phyloP scores from a whole-genome alignment of 768 basidiomycete genomes.

The Floccularia luteovirens region DNA sequence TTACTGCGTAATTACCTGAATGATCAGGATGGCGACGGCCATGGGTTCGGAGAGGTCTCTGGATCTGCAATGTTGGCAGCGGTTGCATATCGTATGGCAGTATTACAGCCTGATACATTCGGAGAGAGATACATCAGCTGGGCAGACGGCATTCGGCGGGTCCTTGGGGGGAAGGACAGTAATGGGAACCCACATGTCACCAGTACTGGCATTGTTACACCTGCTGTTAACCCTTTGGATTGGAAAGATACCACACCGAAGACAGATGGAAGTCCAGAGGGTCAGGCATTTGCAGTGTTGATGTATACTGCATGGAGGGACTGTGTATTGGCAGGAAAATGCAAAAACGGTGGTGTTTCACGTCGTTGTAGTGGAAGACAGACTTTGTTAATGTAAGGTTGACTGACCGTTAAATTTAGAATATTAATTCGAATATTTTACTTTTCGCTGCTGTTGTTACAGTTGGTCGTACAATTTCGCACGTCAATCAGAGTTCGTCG shows the following conservation, averaged over 20 bases:
- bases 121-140: constrained; percentile 21
- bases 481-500: too few species aligned
- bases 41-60: constrained; percentile 36
- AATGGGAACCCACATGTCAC: constrained; percentile 14
- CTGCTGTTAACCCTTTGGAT: constrained; percentile 22
- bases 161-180: constrained; percentile 11
- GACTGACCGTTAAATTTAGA: too few species aligned
- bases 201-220: constrained; percentile 16
- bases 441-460: too few species aligned
- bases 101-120: constrained; percentile 22
- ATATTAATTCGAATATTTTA: too few species aligned
- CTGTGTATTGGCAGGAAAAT: constrained; percentile 15
- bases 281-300: constrained; percentile 21
- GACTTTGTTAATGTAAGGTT: too few species aligned
- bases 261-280: constrained; percentile 22
- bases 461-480: too few species aligned
- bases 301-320: constrained; percentile 28
- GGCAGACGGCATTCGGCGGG: constrained; percentile 23
- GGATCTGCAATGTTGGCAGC: constrained; percentile 34
- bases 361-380: too few species aligned
- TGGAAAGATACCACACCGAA: constrained; percentile 17
- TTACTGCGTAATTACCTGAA: constrained; percentile 35
- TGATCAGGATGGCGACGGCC: constrained; percentile 14
- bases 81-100: constrained; percentile 31
- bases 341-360: too few species aligned